Evolutionary conservation across 495 filamentous ascomycete genomes (phyloP).

Genomic region (Schizothecium vesticola): DNA sequence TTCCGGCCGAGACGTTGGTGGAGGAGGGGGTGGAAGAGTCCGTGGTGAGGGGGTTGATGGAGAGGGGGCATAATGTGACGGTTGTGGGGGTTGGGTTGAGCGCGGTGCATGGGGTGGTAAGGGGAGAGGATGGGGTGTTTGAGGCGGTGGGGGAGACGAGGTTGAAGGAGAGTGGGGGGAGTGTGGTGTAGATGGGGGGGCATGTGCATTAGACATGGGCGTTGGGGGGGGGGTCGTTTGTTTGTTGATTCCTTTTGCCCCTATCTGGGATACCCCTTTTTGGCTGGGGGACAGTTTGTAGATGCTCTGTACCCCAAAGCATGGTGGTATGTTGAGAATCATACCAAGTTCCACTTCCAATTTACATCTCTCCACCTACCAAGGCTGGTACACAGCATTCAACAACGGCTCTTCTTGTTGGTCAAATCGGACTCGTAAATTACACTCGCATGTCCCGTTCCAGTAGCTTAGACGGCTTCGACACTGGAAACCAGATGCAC

Average conservation of each 20-base stretch:
- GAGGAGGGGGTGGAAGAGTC: slow-evolving; percentile 66
- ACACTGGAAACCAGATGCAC: neutral
- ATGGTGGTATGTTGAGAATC: neutral
- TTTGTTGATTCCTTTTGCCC: neutral
- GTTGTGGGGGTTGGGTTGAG: slow-evolving; percentile 61
- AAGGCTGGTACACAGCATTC: no score
- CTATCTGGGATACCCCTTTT: neutral
- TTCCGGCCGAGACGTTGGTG: slow-evolving; percentile 62
- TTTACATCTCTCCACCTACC: no score
- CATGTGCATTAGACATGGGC: neutral
- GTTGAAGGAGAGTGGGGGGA: slow-evolving; percentile 67
- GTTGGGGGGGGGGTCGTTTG: neutral
- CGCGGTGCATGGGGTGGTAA: slow-evolving; percentile 65
- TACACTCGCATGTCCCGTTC: no score
- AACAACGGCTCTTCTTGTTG: no score
- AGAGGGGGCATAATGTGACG: slow-evolving; percentile 66
- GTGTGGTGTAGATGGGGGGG: slow-evolving; percentile 47
- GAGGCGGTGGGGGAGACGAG: slow-evolving; percentile 62
- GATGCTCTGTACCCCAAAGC: neutral
- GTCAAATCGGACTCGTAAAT: no score
- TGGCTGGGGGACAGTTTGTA: neutral
- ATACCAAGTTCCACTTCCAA: no score
- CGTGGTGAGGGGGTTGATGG: slow-evolving; percentile 59
- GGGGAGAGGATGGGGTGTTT: slow-evolving; percentile 62
- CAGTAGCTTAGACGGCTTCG: neutral